These are phyloP conservation scores for Termitomyces bulborhizus DNA, from an alignment of 768 basidiomycete genomes.

Conservation along the genomic window DNA sequence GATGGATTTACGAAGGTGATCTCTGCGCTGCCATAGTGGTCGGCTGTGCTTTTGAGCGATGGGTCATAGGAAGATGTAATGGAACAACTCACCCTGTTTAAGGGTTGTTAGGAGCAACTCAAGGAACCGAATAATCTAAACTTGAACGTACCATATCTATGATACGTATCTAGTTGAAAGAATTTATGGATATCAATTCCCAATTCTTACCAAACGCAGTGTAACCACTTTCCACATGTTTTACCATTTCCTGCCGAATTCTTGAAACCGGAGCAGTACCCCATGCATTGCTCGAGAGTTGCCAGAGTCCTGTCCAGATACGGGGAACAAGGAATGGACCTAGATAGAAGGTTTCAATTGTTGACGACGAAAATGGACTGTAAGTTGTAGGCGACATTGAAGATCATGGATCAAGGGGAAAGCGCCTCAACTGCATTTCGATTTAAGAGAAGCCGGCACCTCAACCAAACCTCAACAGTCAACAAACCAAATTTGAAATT, in stretches of 20 bases:
- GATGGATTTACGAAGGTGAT: conserved; percentile 60
- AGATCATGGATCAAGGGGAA: background rate
- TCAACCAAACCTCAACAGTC: no score
- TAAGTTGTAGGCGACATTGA: conserved; percentile 13
- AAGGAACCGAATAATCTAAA: background rate
- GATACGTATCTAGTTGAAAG: background rate
- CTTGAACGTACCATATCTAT: conserved; percentile 49
- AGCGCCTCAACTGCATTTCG: background rate
- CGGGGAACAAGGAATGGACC: conserved; percentile 57
- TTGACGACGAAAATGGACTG: conserved; percentile 7
- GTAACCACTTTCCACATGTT: conserved; percentile 55
- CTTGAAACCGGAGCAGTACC: conserved; percentile 63
- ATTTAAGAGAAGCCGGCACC: conserved; percentile 4
- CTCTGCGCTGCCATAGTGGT: conserved; percentile 84
- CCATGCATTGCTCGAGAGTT: conserved; percentile 83
- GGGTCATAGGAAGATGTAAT: background rate
- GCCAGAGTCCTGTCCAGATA: conserved; percentile 79
- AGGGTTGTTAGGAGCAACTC: background rate
- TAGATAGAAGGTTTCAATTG: conserved; percentile 43
- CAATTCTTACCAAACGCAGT: conserved; percentile 50
- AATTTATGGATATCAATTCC: background rate
- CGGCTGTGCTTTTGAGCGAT: conserved; percentile 38
- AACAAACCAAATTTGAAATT: background rate
- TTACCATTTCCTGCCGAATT: conserved; percentile 62
- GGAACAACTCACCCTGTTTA: conserved; percentile 11